A percentile compares a stretch with the other conserved stretches of the same genome.
These are phyloP conservation scores for Podospora comata DNA, from an alignment of 495 filamentous ascomycete species.

Conservation along the genomic window DNA sequence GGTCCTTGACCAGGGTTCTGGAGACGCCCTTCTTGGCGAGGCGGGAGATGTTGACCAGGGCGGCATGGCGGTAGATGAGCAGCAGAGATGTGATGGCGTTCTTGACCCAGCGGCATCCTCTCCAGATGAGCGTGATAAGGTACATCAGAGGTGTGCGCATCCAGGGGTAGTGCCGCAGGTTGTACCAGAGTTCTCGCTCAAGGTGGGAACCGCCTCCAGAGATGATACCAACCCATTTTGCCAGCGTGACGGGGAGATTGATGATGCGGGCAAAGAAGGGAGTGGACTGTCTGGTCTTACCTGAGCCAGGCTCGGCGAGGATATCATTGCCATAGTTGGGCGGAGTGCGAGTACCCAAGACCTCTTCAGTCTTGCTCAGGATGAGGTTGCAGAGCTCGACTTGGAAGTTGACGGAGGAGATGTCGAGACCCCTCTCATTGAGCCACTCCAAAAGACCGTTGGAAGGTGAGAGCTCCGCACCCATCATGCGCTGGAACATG, in stretches of 20 bases:
- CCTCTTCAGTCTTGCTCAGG: constrained; percentile 8
- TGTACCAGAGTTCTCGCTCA: constrained; percentile 31
- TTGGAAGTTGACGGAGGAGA: constrained; percentile 23
- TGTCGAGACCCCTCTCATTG: neutral
- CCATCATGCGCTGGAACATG: constrained; percentile 21
- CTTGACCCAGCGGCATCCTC: constrained; percentile 17
- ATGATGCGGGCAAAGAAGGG: constrained; percentile 10
- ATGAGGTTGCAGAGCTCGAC: constrained; percentile 14
- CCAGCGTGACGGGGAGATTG: constrained; percentile 9
- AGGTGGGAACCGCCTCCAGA: constrained; percentile 24
- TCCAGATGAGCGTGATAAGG: constrained; percentile 19
- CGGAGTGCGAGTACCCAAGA: neutral
- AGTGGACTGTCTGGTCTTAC: neutral
- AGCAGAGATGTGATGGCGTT: constrained; percentile 24
- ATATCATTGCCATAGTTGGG: neutral
- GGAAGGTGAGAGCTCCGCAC: neutral
- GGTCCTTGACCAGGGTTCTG: constrained; percentile 19
- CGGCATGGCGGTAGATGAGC: constrained; percentile 24
- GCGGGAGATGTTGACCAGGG: constrained; percentile 23
- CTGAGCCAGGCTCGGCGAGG: neutral
- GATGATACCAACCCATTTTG: constrained; percentile 29
- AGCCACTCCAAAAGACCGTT: constrained; percentile 13
- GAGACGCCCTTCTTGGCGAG: constrained; percentile 24
- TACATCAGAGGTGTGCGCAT: constrained; percentile 10
- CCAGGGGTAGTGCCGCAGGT: constrained; percentile 13